Evolutionary conservation across 73 alveolate species (phyloP).

Genomic region (Paramecium bursaria): DNA sequence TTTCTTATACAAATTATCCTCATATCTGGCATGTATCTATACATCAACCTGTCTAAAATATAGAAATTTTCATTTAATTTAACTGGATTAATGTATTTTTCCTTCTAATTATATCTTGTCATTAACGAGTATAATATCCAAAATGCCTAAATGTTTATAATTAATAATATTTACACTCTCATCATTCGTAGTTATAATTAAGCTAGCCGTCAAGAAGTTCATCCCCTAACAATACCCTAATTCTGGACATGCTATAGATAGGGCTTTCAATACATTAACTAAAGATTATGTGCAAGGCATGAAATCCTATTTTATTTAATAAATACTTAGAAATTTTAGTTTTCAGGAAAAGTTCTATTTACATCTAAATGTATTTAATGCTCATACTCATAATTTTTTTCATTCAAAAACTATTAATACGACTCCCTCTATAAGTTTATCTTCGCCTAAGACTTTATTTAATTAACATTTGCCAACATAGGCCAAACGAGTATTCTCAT

Average conservation of each 20-base stretch:
- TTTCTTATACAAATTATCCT: not conserved
- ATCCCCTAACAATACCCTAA: slow-evolving; percentile 59
- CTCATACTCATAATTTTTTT: slow-evolving; percentile 1
- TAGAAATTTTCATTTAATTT: slow-evolving; percentile 28
- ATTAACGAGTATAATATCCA: slow-evolving; percentile 44
- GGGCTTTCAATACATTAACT: slow-evolving; percentile 30
- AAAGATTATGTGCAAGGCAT: slow-evolving; percentile 30
- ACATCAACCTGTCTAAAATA: slow-evolving; percentile 7
- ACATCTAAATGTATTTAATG: slow-evolving; percentile 53
- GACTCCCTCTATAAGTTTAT: not conserved
- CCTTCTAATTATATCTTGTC: slow-evolving; percentile 31
- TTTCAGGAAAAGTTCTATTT: slow-evolving; percentile 30
- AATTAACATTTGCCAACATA: slow-evolving; percentile 8
- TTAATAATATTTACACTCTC: slow-evolving; percentile 16
- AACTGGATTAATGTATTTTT: slow-evolving; percentile 34
- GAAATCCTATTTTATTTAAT: not conserved
- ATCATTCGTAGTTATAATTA: slow-evolving; percentile 51
- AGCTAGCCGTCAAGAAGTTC: slow-evolving; percentile 33
- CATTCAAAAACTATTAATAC: slow-evolving; percentile 13
- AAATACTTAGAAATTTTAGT: slow-evolving; percentile 27
- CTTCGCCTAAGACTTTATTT: not conserved
- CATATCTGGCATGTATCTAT: not conserved
- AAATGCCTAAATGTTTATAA: slow-evolving; percentile 11
- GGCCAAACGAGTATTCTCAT: slow-evolving; percentile 51
- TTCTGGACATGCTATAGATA: slow-evolving; percentile 38